Evolutionary conservation across 2,329 filamentous ascomycete species (phyloP).

Genomic region (Fusarium secorum): DNA sequence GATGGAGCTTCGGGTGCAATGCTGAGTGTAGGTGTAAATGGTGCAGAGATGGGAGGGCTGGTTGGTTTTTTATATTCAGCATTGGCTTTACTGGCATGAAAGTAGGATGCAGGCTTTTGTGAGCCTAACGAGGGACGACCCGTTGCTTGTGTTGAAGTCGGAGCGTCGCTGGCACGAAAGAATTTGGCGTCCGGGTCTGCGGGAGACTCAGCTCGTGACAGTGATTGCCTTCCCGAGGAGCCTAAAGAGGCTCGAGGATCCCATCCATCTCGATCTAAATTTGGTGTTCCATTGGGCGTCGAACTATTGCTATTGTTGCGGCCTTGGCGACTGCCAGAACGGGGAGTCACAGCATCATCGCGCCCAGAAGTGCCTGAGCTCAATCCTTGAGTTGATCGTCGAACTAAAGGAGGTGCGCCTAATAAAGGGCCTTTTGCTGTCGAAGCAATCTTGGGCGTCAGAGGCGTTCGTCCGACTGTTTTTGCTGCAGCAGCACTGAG

Average conservation of each 20-base stretch:
- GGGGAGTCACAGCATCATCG: conserved; percentile 68
- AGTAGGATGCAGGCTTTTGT: conserved; percentile 62
- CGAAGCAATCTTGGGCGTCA: conserved; percentile 64
- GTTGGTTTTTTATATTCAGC: conserved; percentile 50
- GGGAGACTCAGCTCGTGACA: conserved; percentile 39
- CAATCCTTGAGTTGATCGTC: conserved; percentile 44
- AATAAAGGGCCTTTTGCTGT: conserved; percentile 49
- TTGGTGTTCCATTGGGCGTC: conserved; percentile 71
- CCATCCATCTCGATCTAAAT: conserved; percentile 55
- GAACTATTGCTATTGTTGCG: conserved; percentile 73
- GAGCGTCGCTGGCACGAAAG: conserved; percentile 88
- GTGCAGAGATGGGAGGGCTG: conserved; percentile 41
- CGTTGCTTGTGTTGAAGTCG: conserved; percentile 51
- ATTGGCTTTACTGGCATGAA: conserved; percentile 62
- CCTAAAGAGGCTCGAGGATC: conserved; percentile 50
- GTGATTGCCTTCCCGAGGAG: conserved; percentile 36
- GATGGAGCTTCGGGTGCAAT: conserved; percentile 51
- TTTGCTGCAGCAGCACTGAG: conserved; percentile 69
- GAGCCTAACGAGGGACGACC: conserved; percentile 50
- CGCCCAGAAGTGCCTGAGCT: conserved; percentile 11
- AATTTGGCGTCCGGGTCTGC: conserved; percentile 67
- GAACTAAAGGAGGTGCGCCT: conserved; percentile 52
- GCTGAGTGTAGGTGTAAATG: conserved; percentile 47
- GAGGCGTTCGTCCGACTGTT: conserved; percentile 56
- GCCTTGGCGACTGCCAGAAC: conserved; percentile 76